Evolutionary conservation across 805 yeast species (phyloP).

Genomic region (Priceomyces haplophilus): DNA sequence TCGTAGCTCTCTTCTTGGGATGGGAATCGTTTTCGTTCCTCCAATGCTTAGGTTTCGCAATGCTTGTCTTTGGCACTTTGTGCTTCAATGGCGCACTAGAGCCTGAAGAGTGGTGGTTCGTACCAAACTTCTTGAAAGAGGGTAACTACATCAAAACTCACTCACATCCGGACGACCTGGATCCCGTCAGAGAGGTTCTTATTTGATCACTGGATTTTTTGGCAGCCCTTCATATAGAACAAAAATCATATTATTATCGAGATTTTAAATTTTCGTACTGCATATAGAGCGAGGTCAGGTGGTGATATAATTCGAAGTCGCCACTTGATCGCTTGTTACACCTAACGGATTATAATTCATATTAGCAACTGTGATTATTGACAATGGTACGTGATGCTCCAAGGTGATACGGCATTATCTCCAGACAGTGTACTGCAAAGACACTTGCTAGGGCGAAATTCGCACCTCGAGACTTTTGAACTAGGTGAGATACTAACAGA

Average conservation of each 20-base stretch:
- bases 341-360: not conserved
- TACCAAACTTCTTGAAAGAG: slow-evolving; percentile 46
- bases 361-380: not conserved
- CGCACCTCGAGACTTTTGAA: no score
- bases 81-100: slow-evolving; percentile 66
- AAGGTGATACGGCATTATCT: no score
- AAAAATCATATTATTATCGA: no score
- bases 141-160: slow-evolving; percentile 5
- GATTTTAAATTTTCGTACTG: no score
- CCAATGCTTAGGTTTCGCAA: slow-evolving; percentile 61
- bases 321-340: not conserved
- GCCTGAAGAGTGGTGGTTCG: slow-evolving; percentile 45
- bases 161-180: slow-evolving; percentile 1
- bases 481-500: not conserved
- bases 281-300: not conserved
- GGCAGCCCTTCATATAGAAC: not conserved
- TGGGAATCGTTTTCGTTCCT: slow-evolving; percentile 69
- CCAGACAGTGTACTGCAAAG: no score
- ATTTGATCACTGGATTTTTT: no score
- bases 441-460: no score
- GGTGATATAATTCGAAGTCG: not conserved
- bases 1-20: slow-evolving; percentile 63
- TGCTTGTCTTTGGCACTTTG: slow-evolving; percentile 68
- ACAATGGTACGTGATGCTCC: not conserved
- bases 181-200: not conserved